A percentile compares a stretch with the other conserved stretches of the same genome.
Conservation (phyloP, 441 rosid genomes). For the Bruguiera hainesii region DNA sequence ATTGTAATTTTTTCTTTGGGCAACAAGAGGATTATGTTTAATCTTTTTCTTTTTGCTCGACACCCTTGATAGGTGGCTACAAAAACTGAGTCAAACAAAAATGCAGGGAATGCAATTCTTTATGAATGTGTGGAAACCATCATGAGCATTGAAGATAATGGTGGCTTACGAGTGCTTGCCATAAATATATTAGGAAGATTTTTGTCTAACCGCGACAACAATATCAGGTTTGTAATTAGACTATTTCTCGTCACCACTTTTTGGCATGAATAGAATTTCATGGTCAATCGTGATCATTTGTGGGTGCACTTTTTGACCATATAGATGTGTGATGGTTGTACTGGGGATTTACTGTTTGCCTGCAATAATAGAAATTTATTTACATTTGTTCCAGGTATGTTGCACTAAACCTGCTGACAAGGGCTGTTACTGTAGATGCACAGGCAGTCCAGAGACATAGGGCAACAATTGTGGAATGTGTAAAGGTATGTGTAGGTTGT, state of each 20-base stretch:
- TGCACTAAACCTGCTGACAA: conserved; percentile 98
- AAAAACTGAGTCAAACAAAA: conserved; percentile 96
- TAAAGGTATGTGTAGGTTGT: conserved; percentile 56
- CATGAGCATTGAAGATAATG: conserved; percentile 95
- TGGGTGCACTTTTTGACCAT: conserved; percentile 4
- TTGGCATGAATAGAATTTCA: conserved; percentile 2
- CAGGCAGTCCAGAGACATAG: conserved; percentile 99
- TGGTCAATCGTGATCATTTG: conserved; percentile 1
- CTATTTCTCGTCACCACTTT: not conserved
- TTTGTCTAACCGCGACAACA: conserved; percentile 97
- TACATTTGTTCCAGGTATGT: conserved; percentile 63
- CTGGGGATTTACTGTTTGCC: too few relatives aligned
- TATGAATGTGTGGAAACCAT: conserved; percentile 98
- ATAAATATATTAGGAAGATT: conserved; percentile 97
- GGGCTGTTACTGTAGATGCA: conserved; percentile 83
- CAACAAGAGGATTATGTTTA: conserved; percentile 8
- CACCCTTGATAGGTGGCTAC: conserved; percentile 82
- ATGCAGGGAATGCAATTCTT: conserved; percentile 97
- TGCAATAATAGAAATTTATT: too few relatives aligned
- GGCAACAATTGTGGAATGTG: conserved; percentile 96
- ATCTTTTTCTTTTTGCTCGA: conserved; percentile 24
- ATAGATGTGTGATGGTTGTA: not conserved
- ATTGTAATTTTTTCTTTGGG: not conserved
- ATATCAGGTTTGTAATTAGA: conserved; percentile 62
- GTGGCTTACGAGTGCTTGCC: conserved; percentile 98